Evolutionary conservation across 768 basidiomycete species (phyloP), one percentile per base, ranked within the genome.

Genomic region (Calvatia gigantea): DNA sequence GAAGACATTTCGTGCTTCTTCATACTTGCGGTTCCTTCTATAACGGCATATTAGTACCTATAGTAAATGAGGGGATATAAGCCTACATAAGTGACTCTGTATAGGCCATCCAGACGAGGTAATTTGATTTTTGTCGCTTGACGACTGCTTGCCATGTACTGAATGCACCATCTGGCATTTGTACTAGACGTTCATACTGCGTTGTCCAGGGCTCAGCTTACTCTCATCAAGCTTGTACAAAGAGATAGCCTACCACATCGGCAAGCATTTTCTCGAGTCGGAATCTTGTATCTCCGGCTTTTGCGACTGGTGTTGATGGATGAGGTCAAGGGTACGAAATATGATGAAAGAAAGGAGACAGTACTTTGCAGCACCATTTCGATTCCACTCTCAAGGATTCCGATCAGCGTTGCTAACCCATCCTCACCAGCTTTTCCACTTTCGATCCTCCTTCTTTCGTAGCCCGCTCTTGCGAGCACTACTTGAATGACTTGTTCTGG

Each of bases 191-290:
- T 63, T 71, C 69, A 64, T 86, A 85, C 85, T 86, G 29, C 11
- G 27, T 7, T 15, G 6, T 32, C 27, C 32, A 41, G 32, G 46
- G 42, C n/a, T 32, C 3, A 50, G 37, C 53, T 31, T 28, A 51
- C 12, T 21, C 11, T 43, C 8, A 29, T 7, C 21, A 41, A 45
- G 37, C 37, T 19, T 49, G 37, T 8, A 27, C 25, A 19, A 25
- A 27, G 31, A 29, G 44, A 12, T 5, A 77, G n/a, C 35, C 35
- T 64, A 96, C 95, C 46, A 91, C 73, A 43, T 82, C 79, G 37
- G 86, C 79, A 15, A 95, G 75, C 65, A 86, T 92, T 62, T 89
- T 94, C 67, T 99, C 95, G 28, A 98, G 71, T 44, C 89, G 82
- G 46, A 91, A 73, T 41, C 84, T 81, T 2, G 86, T 74, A 69